Base-by-base conservation (phyloP, 2,329 filamentous ascomycete genomes). In the Aureobasidium mangrovei region DNA sequence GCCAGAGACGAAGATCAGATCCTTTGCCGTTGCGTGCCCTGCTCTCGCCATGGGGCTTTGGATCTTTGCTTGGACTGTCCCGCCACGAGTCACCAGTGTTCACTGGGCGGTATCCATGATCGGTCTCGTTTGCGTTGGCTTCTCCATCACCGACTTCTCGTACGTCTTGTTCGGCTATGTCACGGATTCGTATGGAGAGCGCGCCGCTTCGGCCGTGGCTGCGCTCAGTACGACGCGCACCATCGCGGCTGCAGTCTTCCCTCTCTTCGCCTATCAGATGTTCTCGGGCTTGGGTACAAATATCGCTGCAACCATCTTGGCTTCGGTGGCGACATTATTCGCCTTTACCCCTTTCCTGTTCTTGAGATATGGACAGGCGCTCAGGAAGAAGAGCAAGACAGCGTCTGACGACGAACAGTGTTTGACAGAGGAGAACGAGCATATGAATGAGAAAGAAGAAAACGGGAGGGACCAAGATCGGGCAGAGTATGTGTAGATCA, bases 51-150 rank as follows among this genome's bases (percentile, higher is more conserved):
- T 64, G 8, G 71, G 68, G 3, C 67, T 76, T 1, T 72, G 69
- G 65, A 64, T 63, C 58, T 74, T 75, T 54, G 68, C 70, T 6
- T 75, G 72, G 71, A 75, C 73, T 4, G 67, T 74, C 4, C 73
- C 74, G 0, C 72, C 73, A 3, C 60, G 65, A 2, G 58, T 61
- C 6, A 53, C 61, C 33, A 36, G 46, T 31, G 43, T 69, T 0
- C 67, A 67, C 24, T 76, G 73, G 73, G 62, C 70, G 4, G 67
- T 71, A 2, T 69, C 72, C 2, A 69, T 70, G 4, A 46, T 71
- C 0, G 66, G 70, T 0, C 65, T 77, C 3, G 62, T 71, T 1
- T 61, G 69, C 3, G 64, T 75, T 9, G 74, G 74, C 0, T 76
- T 74, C 58, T 71, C 73, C 0, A 59, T 72, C 31, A 76, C 74